Conservation (phyloP, 371 early-diverging fungal genomes). For the Entomophthora muscae region DNA sequence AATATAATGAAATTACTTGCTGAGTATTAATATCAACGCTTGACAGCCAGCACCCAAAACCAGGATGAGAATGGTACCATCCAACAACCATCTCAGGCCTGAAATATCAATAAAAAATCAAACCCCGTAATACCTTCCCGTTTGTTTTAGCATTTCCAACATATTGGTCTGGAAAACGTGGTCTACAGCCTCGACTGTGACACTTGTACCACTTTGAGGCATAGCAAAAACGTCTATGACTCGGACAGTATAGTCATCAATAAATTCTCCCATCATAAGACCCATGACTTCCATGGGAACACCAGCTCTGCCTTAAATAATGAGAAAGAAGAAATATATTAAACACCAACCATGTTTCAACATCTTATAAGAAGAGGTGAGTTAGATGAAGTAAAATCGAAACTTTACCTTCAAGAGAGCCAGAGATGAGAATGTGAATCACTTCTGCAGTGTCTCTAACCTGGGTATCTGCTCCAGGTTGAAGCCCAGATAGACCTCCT, state of each 20-base stretch:
- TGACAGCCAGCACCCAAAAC: slow-evolving; percentile 99
- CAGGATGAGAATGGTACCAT: slow-evolving; percentile 99
- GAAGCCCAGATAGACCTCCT: slow-evolving; percentile 31
- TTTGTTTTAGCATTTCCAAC: slow-evolving; percentile 99
- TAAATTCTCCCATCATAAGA: slow-evolving; percentile 99
- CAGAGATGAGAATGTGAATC: slow-evolving; percentile 98
- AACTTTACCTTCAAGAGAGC: slow-evolving; percentile 85
- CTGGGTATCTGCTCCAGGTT: slow-evolving; percentile 69
- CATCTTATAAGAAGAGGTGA: slow-evolving; percentile 34
- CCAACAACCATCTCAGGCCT: slow-evolving; percentile 99
- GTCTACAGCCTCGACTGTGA: slow-evolving; percentile 99
- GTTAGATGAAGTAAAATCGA: neutral
- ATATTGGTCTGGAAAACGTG: slow-evolving; percentile 99
- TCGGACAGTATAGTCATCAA: slow-evolving; percentile 99
- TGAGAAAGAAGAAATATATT: neutral
- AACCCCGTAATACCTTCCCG: slow-evolving; percentile 55
- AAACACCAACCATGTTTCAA: slow-evolving; percentile 57
- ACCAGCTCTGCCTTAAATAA: slow-evolving; percentile 82
- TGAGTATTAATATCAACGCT: slow-evolving; percentile 99
- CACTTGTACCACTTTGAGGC: slow-evolving; percentile 99
- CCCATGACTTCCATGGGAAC: slow-evolving; percentile 99
- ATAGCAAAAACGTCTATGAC: slow-evolving; percentile 99
- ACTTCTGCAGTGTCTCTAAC: slow-evolving; percentile 97
- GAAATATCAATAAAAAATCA: neutral
- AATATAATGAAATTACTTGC: slow-evolving; percentile 34